Conservation (phyloP, 768 basidiomycete species). For the Lyophyllum shimeji region DNA sequence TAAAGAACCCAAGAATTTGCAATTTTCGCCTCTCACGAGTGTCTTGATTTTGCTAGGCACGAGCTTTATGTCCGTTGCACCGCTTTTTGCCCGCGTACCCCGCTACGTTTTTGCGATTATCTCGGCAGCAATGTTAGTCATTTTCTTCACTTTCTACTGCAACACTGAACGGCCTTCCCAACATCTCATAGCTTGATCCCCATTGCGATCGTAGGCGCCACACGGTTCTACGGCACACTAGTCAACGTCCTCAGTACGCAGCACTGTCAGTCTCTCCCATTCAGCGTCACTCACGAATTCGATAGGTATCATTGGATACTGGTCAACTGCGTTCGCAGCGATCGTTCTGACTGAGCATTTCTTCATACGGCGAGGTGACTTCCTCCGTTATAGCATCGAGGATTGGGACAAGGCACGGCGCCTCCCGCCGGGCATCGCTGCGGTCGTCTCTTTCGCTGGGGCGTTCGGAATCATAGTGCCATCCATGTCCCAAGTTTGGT, state of each 20-base stretch:
- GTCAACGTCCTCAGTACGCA: constrained; percentile 61
- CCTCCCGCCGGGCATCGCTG: constrained; percentile 66
- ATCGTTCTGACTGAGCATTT: constrained; percentile 69
- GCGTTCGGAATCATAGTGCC: constrained; percentile 60
- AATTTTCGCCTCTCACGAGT: neutral
- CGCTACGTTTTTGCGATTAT: constrained; percentile 65
- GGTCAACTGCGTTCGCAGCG: constrained; percentile 54
- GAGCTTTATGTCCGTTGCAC: constrained; percentile 64
- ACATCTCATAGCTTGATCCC: constrained; percentile 53
- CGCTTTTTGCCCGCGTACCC: constrained; percentile 54
- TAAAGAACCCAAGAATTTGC: constrained; percentile 13
- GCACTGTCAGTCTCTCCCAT: neutral
- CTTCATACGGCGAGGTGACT: constrained; percentile 53
- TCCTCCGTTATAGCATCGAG: constrained; percentile 44
- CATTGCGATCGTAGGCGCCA: constrained; percentile 67
- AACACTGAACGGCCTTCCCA: neutral
- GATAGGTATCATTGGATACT: constrained; percentile 52
- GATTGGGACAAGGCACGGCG: constrained; percentile 53
- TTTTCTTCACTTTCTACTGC: neutral
- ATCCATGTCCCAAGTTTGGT: constrained; percentile 73
- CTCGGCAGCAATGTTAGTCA: constrained; percentile 62
- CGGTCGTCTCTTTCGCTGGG: constrained; percentile 47
- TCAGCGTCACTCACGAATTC: neutral
- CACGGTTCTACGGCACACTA: constrained; percentile 61
- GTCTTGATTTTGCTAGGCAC: constrained; percentile 33